Conservation (phyloP, 2,329 filamentous ascomycete species). For the Leptographium procerum region DNA sequence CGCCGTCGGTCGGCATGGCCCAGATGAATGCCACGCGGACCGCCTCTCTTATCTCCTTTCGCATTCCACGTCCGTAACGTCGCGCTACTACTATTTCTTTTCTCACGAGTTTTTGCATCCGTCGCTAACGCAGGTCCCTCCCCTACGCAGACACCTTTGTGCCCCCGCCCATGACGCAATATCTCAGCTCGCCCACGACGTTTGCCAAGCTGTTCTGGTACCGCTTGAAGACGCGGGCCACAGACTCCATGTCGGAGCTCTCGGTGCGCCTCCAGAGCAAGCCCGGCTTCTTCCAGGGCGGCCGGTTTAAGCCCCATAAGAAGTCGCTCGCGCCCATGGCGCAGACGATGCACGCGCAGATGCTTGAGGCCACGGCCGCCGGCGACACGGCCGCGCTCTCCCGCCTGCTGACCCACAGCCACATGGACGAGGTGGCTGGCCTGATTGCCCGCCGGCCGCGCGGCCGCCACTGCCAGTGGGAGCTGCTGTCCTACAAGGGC, state of each 20-base stretch:
- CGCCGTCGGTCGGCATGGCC: conserved; percentile 7
- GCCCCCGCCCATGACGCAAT: conserved; percentile 26
- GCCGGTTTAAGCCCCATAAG: conserved; percentile 31
- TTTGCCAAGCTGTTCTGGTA: conserved; percentile 26
- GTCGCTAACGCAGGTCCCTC: no score
- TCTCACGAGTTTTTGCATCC: no score
- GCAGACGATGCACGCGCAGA: conserved; percentile 45
- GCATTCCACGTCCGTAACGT: conserved; percentile 9
- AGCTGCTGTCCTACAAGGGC: conserved; percentile 38
- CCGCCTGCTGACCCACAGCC: conserved; percentile 38
- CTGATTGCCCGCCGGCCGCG: conserved; percentile 41
- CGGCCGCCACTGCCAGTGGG: conserved; percentile 37
- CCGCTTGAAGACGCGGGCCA: conserved; percentile 23
- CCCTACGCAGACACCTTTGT: conserved; percentile 33
- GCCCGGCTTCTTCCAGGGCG: conserved; percentile 28
- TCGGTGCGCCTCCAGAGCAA: conserved; percentile 34
- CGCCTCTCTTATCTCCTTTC: conserved; percentile 8
- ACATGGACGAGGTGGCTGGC: conserved; percentile 38
- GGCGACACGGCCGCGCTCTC: conserved; percentile 42
- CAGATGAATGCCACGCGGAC: background rate
- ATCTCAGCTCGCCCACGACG: conserved; percentile 17
- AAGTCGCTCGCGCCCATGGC: conserved; percentile 38
- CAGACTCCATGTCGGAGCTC: conserved; percentile 25
- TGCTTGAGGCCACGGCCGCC: conserved; percentile 50
- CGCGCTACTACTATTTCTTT: background rate